Base-by-base conservation (phyloP, 2,329 filamentous ascomycete species). In the Tolypocladium tundrense region DNA sequence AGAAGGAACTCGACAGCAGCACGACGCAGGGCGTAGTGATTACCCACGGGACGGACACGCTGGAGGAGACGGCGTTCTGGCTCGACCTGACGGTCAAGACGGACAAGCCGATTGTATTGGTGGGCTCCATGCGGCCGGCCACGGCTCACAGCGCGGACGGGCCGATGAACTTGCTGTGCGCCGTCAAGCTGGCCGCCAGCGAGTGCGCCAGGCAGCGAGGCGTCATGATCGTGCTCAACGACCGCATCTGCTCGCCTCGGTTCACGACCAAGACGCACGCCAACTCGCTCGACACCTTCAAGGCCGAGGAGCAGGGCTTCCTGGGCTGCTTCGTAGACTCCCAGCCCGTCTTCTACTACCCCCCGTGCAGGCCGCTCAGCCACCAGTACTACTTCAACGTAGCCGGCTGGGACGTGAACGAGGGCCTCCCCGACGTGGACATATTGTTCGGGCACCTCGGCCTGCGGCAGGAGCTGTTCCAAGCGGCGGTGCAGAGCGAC, bases 61-160 rank as follows among this genome's bases (percentile, higher is more conserved):
- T 87, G 1, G 84, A 86, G 64, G 84, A 87, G 68, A 79, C 80
- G 0, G 80, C 83, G 10, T 86, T 86, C 72, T 86, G 85, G 71
- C 71, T 87, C 10, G 80, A 86, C 61, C 69, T 81, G 4, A 83
- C 81, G 0, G 67, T 85, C 40, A 77, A 78, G 62, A 81, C 77
- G 50, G 73, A 74, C 37, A 86, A 86, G 67, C 83, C 84, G 0
- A 75, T 87, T 6, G 76, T 86, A 4, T 65, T 83, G 31, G 83
- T 84, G 1, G 84, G 83, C 6, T 78, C 84, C 21, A 87, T 87
- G 84, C 75, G 84, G 11, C 84, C 84, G 5, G 79, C 82, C 0
- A 85, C 83, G 0, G 83, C 82, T 14, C 75, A 86, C 64, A 82
- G 79, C 60, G 83, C 84, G 19, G 84, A 87, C 60, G 84, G 84